Evolutionary conservation across 768 basidiomycete species (phyloP).

Genomic region (Lactarius akahatsu): DNA sequence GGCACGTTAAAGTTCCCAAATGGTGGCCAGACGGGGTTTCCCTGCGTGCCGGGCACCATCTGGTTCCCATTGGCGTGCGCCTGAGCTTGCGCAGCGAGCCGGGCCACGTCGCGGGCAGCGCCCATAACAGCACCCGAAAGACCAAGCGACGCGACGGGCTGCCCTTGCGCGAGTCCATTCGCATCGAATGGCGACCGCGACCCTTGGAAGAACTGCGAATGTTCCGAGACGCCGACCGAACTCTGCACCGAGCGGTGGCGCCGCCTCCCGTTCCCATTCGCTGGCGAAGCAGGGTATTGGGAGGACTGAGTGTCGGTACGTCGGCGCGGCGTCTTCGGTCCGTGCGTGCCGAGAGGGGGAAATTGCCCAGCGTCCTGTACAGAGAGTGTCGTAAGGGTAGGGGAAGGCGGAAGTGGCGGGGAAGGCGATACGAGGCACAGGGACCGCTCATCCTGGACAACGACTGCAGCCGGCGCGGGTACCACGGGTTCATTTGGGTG

Average conservation of each 20-base stretch:
- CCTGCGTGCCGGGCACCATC: not conserved
- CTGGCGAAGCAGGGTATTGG: not conserved
- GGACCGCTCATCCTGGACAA: not conserved
- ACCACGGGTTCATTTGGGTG: slow-evolving; percentile 21
- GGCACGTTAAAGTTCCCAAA: slow-evolving; percentile 9
- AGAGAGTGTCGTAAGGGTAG: not conserved
- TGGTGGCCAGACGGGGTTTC: slow-evolving; percentile 3
- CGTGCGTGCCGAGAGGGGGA: slow-evolving; percentile 7
- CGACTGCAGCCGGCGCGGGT: not conserved
- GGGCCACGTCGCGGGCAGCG: not conserved
- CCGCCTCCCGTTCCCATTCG: slow-evolving; percentile 7
- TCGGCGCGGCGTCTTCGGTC: not conserved
- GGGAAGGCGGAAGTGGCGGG: not conserved
- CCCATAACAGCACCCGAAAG: not conserved
- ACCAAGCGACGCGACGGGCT: not conserved
- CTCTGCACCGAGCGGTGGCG: slow-evolving; percentile 2
- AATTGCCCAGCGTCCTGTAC: not conserved
- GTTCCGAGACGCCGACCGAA: slow-evolving; percentile 9
- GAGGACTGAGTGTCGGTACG: not conserved
- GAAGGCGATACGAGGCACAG: not conserved
- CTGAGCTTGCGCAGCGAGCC: not conserved
- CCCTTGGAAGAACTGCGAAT: slow-evolving; percentile 11
- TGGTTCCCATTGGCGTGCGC: slow-evolving; percentile 5
- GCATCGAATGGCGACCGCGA: not conserved
- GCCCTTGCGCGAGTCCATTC: not conserved